A percentile compares a stretch with the other conserved stretches of the same genome.
These are phyloP conservation scores for Urostyla sp. DNA, from an alignment of 73 alveolate genomes.

Conservation along the genomic window DNA sequence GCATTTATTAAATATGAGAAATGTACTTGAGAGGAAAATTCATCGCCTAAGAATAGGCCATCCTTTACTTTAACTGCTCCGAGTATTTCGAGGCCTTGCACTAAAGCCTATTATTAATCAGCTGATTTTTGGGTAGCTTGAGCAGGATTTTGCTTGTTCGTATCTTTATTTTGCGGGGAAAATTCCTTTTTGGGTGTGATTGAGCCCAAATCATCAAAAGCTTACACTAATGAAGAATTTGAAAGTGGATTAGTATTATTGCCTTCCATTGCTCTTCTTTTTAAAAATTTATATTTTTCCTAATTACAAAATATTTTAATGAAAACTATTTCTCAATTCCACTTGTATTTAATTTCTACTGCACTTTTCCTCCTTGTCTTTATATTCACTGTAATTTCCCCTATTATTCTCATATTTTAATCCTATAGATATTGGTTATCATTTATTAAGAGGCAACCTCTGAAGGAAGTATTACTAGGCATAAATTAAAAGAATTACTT, in stretches of 20 bases:
- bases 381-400: no score
- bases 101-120: background rate
- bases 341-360: no score
- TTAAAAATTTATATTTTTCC: background rate
- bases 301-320: no score
- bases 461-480: background rate
- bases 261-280: background rate
- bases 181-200: background rate
- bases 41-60: slow-evolving; percentile 91
- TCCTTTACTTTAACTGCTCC: slow-evolving; percentile 88
- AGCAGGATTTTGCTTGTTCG: background rate
- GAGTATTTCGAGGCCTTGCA: slow-evolving; percentile 55
- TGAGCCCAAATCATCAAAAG: no score
- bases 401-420: no score
- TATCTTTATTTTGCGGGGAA: background rate
- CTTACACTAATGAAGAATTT: background rate
- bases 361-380: background rate
- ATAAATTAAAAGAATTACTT: background rate
- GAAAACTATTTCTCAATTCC: no score
- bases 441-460: background rate
- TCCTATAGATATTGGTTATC: no score
- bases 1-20: background rate
- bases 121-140: background rate
- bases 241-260: background rate
- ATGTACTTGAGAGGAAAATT: slow-evolving; percentile 76